Evolutionary conservation across 805 yeast genomes (phyloP), one percentile per base, ranked within the genome.

Genomic region (Cyberlindnera veronae): DNA sequence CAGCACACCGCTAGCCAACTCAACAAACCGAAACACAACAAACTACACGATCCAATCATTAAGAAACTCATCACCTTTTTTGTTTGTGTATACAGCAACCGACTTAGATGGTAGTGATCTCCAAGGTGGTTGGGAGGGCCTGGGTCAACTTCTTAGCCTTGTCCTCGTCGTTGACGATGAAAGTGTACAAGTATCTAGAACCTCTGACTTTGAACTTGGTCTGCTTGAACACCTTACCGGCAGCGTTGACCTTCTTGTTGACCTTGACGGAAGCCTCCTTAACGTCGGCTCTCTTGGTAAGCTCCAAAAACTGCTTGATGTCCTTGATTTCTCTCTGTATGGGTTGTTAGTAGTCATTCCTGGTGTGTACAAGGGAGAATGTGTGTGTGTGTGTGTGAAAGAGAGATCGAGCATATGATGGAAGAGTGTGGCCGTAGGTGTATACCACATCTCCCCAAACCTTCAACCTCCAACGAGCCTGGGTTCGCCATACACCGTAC

Each of bases 171-270:
- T 84, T 80, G 65, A 93, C 91, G 60, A 85, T 85, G 72, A 91
- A 79, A 61, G 99, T 93, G 86, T 93, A 93, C 67, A 88, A 81
- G 79, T 85, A 71, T 71, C 78, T 88, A 54, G 96, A 65, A 72
- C 97, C 96, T 81, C 98, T 89, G 66, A 93, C 87, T 86, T 93
- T 93, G 90, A 93, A 93, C 77, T 93, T 93, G 77, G 96, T 89
- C 76, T 85, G 93, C 76, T 84, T 84, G 81, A 77, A 77, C 58
- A 76, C 74, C 78, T 84, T 84, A 71, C 93, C 95, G 70, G 74
- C 74, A 60, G 84, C 77, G 76, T 80, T 81, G 65, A 82, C 61
- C 74, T 84, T 82, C 68, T 77, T 71, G 88, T 88, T 88, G 76
- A 83, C 81, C 84, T 93, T 93, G 79, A 93, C 85, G 68, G 90